Evolutionary conservation across 1,139 yeast genomes (phyloP), one percentile per base, ranked within the genome.

Genomic region (Candida gigantensis): DNA sequence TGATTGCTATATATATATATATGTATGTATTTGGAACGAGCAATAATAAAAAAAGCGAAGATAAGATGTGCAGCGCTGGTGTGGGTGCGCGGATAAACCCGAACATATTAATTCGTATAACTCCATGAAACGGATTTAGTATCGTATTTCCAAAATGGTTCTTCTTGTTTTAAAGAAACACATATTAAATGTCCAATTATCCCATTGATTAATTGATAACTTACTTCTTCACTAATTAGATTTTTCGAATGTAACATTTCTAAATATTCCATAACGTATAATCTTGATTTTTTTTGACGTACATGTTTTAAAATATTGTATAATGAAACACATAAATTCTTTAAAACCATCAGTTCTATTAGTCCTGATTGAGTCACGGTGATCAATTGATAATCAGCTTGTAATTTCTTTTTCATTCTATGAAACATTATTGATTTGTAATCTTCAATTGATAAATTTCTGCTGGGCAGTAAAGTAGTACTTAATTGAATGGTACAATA

Each of bases 351-450:
- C 44, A 46, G 52, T 14, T 41, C 35, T 2, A 62, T 62, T 3
- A 33, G 41, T 39, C 60, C 65, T 2, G 52, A 37, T 30, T 47
- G 58, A n/a, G 58, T 51, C 5, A 58, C 57, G 6, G 39, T 34
- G 11, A 63, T 56, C 6, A 63, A 40, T 16, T 52, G 49, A 21
- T 42, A 43, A 2, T 50, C 34, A 5, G 38, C 36, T 31, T 58
- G 63, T 13, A 70, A 40, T 14, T 43, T 40, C 40, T 63, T 70
- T 31, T 71, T 45, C 7, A 63, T 50, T 6, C 49, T 40, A 38
- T 68, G 72, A 40, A 71, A 69, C 3, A 60, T 17, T 6, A 45
- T 24, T 12, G 34, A 34, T 30, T 36, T 29, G 8, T 27, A 28
- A 4, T 40, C 42, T 6, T 28, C 20, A 24, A 42, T 40, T 9